A percentile compares a stretch with the other conserved stretches of the same genome.
Conservation (phyloP, 139 green algal genomes). For the Tetradesmus obliquus region DNA sequence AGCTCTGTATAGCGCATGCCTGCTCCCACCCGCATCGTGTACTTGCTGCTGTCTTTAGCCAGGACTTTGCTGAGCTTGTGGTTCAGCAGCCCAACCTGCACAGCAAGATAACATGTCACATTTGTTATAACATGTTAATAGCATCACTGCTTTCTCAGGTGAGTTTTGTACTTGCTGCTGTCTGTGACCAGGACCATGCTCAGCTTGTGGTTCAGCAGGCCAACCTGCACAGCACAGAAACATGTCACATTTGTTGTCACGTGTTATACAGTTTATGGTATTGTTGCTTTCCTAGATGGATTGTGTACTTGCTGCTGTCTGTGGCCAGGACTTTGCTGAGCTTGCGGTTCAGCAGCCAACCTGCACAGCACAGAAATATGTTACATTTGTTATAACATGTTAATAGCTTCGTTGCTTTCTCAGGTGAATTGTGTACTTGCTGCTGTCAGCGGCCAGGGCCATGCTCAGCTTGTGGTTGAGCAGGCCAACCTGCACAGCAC, state of each 20-base stretch:
- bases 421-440: neutral
- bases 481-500: neutral
- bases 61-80: constrained; percentile 27
- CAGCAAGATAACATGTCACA: neutral
- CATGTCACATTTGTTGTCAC: neutral
- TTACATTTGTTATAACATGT: neutral
- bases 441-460: neutral
- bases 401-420: neutral
- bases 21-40: constrained; percentile 24
- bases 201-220: too few species aligned
- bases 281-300: too few species aligned
- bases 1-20: constrained; percentile 33
- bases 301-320: neutral
- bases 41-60: neutral
- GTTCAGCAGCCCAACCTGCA: neutral
- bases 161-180: neutral
- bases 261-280: neutral
- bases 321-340: neutral
- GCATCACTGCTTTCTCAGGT: neutral
- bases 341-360: too few species aligned
- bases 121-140: neutral
- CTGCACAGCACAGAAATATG: too few species aligned
- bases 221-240: too few species aligned
- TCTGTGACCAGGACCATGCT: neutral
- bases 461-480: constrained; percentile 25